phyloP scores from a whole-genome alignment of 2,329 filamentous ascomycete genomes.

The Polychaeton citri region DNA sequence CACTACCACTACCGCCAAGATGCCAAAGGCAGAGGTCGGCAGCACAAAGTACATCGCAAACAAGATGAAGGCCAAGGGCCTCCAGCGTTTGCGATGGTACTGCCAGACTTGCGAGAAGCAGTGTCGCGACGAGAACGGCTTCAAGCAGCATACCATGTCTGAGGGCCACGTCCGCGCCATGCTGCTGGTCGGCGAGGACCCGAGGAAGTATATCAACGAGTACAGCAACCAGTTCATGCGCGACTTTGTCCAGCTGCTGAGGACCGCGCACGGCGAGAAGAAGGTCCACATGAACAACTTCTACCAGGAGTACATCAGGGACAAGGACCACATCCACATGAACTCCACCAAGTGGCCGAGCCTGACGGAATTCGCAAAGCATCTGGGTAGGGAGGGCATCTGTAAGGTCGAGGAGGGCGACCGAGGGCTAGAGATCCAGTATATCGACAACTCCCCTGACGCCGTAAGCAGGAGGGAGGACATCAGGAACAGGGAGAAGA shows the following conservation, averaged over 20 bases:
- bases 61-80: conserved; percentile 70
- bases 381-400: conserved; percentile 73
- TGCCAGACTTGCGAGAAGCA: conserved; percentile 68
- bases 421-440: conserved; percentile 74
- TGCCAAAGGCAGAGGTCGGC: conserved; percentile 87
- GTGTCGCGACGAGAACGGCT: conserved; percentile 76
- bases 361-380: conserved; percentile 79
- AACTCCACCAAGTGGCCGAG: conserved; percentile 83
- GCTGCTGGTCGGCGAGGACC: conserved; percentile 73
- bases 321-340: conserved; percentile 85
- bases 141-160: conserved; percentile 66
- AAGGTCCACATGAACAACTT: conserved; percentile 80
- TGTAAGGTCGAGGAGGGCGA: conserved; percentile 82
- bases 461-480: conserved; percentile 70
- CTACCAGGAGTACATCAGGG: conserved; percentile 84
- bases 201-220: conserved; percentile 69
- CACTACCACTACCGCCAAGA: conserved; percentile 37
- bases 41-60: conserved; percentile 84
- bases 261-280: conserved; percentile 83
- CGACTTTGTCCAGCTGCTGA: conserved; percentile 65
- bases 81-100: conserved; percentile 80
- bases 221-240: conserved; percentile 70
- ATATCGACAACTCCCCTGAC: conserved; percentile 86
- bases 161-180: conserved; percentile 87
- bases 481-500: conserved; percentile 66